A percentile compares a stretch with the other conserved stretches of the same genome.
Evolutionary conservation across 768 basidiomycete species (phyloP).

Genomic region (Russula compacta): DNA sequence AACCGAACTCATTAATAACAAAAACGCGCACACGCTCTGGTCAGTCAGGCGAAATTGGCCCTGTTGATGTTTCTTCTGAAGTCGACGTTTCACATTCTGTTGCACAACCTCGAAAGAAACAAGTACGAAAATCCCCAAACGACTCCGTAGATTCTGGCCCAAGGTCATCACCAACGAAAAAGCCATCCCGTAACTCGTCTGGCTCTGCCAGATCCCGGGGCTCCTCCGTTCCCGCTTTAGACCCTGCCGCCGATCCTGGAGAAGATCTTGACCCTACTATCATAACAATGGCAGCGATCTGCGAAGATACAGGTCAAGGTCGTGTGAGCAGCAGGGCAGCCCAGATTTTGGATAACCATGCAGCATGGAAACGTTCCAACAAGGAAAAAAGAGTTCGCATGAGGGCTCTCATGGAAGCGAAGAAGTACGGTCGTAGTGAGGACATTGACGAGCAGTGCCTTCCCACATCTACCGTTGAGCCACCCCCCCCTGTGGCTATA

Average conservation of each 20-base stretch:
- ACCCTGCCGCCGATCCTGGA: slow-evolving; percentile 54
- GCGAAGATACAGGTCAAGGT: slow-evolving; percentile 70
- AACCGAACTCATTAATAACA: neutral
- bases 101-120: slow-evolving; percentile 13
- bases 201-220: slow-evolving; percentile 21
- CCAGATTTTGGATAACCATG: slow-evolving; percentile 62
- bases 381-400: slow-evolving; percentile 57
- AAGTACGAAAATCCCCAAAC: slow-evolving; percentile 1
- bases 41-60: neutral
- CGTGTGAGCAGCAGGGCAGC: slow-evolving; percentile 70
- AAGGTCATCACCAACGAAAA: slow-evolving; percentile 4
- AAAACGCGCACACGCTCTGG: neutral
- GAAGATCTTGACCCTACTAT: slow-evolving; percentile 76
- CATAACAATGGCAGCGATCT: slow-evolving; percentile 75
- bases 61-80: neutral
- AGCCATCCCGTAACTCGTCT: slow-evolving; percentile 14
- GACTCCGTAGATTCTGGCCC: neutral
- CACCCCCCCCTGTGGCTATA: neutral
- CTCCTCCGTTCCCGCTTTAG: slow-evolving; percentile 45
- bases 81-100: neutral
- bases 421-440: slow-evolving; percentile 59
- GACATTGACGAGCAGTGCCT: slow-evolving; percentile 34
- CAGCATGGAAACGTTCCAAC: slow-evolving; percentile 61
- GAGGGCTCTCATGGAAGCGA: slow-evolving; percentile 56
- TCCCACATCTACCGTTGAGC: neutral